A percentile compares a stretch with the other conserved stretches of the same genome.
These are phyloP conservation scores for Narthecium ossifragum DNA, from an alignment of 106 monocot species.

Conservation along the genomic window DNA sequence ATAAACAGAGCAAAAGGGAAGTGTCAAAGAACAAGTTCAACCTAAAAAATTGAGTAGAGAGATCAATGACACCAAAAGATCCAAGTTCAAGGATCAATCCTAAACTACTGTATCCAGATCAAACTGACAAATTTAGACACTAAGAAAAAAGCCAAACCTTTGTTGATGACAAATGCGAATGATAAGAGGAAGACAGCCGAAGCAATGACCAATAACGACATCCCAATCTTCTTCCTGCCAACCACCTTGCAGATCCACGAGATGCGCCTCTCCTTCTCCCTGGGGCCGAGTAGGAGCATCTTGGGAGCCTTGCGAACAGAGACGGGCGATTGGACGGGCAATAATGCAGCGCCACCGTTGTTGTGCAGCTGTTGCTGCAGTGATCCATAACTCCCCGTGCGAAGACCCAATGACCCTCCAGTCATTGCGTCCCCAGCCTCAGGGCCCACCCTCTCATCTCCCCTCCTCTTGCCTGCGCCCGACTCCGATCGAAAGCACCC, in stretches of 20 bases:
- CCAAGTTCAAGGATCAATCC: background rate
- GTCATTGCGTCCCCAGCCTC: constrained; percentile 5
- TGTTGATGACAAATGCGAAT: constrained; percentile 2
- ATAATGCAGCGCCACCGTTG: background rate
- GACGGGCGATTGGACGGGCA: constrained; percentile 7
- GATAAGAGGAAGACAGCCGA: constrained; percentile 18
- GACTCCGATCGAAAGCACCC: background rate
- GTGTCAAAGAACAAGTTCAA: too few relatives aligned
- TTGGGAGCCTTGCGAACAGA: constrained; percentile 17
- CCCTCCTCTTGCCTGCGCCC: too few relatives aligned
- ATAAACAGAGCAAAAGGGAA: too few relatives aligned
- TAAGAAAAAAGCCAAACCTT: background rate
- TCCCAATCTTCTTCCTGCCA: constrained; percentile 12
- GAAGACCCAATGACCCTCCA: constrained; percentile 22
- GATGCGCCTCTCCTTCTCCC: constrained; percentile 25
- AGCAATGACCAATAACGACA: constrained; percentile 17
- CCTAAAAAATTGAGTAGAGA: too few relatives aligned
- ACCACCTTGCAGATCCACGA: constrained; percentile 17
- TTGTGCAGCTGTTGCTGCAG: constrained; percentile 11
- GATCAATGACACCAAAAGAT: too few relatives aligned
- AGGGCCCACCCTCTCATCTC: background rate
- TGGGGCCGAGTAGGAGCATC: constrained; percentile 9
- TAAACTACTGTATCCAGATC: too few relatives aligned
- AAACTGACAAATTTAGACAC: too few relatives aligned
- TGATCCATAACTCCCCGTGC: constrained; percentile 31